phyloP scores from a whole-genome alignment of 176 grass and related monocot genomes.

The Sorghum bicolor region Sorghum_bicolor_NCBIv3 NC_012876.2:52256501-52257000 shows the following conservation, averaged over 20 bases:
- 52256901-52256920: neutral
- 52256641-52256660: neutral
- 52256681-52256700: neutral
- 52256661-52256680: neutral
- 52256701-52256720: neutral
- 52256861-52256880: neutral
- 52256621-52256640: neutral
- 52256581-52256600: neutral
- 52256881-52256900: neutral
- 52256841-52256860: neutral
- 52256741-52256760: neutral
- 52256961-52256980: slow-evolving; percentile 1
- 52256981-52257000: neutral
- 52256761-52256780: neutral
- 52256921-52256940: neutral
- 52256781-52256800: neutral
- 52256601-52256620: slow-evolving; percentile 6
- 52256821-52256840: neutral
- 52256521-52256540: neutral
- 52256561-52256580: neutral
- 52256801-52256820: slow-evolving; percentile 12
- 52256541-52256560: neutral
- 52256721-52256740: neutral
- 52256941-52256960: neutral
- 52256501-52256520: neutral